Percentiles rank a stretch among this genome's conserved stretches.
Evolutionary conservation across 2,329 filamentous ascomycete genomes (phyloP).

Genomic region (Ambrosiella beaveri): DNA sequence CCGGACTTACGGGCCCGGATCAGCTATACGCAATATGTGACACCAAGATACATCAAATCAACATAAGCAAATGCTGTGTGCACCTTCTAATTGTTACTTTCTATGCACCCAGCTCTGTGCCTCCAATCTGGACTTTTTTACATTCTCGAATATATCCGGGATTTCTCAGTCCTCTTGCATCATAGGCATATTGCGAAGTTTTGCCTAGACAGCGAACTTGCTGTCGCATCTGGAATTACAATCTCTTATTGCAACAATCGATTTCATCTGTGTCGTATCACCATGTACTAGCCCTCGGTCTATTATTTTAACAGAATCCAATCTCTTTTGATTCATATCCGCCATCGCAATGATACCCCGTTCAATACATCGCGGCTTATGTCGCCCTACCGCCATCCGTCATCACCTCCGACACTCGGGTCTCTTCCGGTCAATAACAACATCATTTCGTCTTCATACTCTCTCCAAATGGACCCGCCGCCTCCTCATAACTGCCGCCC

Average conservation of each 20-base stretch:
- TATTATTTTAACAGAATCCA: not conserved
- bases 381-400: not conserved
- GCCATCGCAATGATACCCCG: not conserved
- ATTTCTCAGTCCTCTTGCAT: not conserved
- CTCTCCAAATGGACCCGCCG: constrained; percentile 48
- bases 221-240: not conserved
- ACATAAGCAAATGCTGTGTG: too few relatives aligned
- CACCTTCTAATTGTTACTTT: not conserved
- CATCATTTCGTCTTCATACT: not conserved
- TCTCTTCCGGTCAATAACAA: not conserved
- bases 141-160: not conserved
- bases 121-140: not conserved
- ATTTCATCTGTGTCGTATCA: not conserved
- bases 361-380: not conserved
- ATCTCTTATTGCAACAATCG: not conserved
- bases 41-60: too few relatives aligned
- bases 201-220: not conserved
- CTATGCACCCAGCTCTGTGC: not conserved
- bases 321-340: not conserved
- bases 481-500: constrained; percentile 41
- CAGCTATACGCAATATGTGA: too few relatives aligned
- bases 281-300: not conserved
- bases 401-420: not conserved
- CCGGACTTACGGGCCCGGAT: not conserved
- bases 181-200: not conserved